phyloP scores from a whole-genome alignment of 805 yeast species.

The Wickerhamiella nectarea region DNA sequence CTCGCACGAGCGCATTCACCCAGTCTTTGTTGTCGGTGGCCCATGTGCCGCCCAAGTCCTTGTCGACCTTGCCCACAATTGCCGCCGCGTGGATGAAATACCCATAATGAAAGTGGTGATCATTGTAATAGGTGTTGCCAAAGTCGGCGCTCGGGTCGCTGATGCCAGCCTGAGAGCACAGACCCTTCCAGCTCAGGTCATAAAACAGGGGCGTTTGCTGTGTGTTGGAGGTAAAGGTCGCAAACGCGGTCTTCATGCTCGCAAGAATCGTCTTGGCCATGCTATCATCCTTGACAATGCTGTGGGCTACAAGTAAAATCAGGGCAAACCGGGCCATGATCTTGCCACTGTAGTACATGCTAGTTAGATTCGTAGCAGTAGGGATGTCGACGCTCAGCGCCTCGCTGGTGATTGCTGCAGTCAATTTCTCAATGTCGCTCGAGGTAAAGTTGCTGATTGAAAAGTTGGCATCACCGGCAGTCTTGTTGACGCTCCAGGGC shows the following conservation, averaged over 20 bases:
- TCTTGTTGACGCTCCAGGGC: conserved; percentile 38
- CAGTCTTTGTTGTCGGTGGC: conserved; percentile 35
- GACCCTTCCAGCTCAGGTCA: conserved; percentile 49
- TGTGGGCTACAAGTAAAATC: conserved; percentile 58
- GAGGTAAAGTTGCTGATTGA: conserved; percentile 30
- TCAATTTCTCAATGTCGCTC: conserved; percentile 31
- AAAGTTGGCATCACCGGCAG: conserved; percentile 25
- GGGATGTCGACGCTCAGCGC: conserved; percentile 36
- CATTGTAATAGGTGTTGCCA: conserved; percentile 69
- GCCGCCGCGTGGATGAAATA: conserved; percentile 77
- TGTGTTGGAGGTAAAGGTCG: conserved; percentile 50
- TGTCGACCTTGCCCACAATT: conserved; percentile 53
- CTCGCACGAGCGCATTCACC: conserved; percentile 50
- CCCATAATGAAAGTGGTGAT: conserved; percentile 82
- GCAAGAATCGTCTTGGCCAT: conserved; percentile 41
- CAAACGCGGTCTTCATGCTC: conserved; percentile 52
- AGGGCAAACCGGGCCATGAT: conserved; percentile 79
- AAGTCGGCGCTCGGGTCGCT: conserved; percentile 44
- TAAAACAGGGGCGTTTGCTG: conserved; percentile 66
- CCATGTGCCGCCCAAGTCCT: conserved; percentile 36
- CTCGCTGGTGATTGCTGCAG: conserved; percentile 38
- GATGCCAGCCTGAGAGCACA: conserved; percentile 23
- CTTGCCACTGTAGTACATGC: conserved; percentile 89
- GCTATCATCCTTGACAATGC: conserved; percentile 42
- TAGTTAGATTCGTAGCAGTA: conserved; percentile 48